A percentile compares a stretch with the other conserved stretches of the same genome.
Evolutionary conservation across 1,284 basidiomycete genomes (phyloP).

Genomic region (Cutaneotrichosporon spelunceum): DNA sequence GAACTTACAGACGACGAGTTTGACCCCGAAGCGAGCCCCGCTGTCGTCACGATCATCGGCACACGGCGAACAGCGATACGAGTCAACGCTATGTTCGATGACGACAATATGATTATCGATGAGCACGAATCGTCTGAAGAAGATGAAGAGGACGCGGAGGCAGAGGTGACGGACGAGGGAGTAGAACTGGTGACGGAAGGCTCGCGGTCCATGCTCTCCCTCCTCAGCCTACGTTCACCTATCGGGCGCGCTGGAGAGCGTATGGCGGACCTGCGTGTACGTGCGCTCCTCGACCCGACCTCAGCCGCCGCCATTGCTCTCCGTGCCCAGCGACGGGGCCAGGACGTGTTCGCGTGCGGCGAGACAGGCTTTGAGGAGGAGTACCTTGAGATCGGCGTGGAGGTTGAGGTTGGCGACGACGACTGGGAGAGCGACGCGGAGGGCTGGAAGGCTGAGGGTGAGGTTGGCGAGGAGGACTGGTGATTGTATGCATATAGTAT

Average conservation of each 20-base stretch:
- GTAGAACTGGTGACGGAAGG: background rate
- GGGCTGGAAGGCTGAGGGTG: conserved; percentile 30
- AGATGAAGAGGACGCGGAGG: conserved; percentile 10
- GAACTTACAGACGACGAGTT: conserved; percentile 40
- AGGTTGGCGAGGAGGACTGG: conserved; percentile 28
- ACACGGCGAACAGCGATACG: conserved; percentile 17
- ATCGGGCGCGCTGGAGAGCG: conserved; percentile 16
- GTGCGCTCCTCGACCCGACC: conserved; percentile 41
- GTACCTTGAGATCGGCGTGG: conserved; percentile 21
- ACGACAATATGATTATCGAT: conserved; percentile 7
- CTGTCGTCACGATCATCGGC: conserved; percentile 11
- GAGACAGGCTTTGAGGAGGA: conserved; percentile 23
- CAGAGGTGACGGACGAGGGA: conserved; percentile 4
- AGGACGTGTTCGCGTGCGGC: conserved; percentile 37
- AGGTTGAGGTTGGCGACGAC: conserved; percentile 23
- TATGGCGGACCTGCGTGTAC: conserved; percentile 35
- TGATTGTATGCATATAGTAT: conserved; percentile 15
- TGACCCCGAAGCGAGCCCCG: conserved; percentile 31
- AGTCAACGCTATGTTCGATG: conserved; percentile 14
- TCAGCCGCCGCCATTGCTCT: conserved; percentile 27
- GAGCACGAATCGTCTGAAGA: conserved; percentile 14
- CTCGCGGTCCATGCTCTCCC: background rate
- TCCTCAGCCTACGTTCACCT: conserved; percentile 31
- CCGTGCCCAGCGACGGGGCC: conserved; percentile 33
- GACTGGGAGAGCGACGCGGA: conserved; percentile 38